phyloP scores from a whole-genome alignment of 345 rosid species.

The Rhodomyrtus tomentosa region DNA sequence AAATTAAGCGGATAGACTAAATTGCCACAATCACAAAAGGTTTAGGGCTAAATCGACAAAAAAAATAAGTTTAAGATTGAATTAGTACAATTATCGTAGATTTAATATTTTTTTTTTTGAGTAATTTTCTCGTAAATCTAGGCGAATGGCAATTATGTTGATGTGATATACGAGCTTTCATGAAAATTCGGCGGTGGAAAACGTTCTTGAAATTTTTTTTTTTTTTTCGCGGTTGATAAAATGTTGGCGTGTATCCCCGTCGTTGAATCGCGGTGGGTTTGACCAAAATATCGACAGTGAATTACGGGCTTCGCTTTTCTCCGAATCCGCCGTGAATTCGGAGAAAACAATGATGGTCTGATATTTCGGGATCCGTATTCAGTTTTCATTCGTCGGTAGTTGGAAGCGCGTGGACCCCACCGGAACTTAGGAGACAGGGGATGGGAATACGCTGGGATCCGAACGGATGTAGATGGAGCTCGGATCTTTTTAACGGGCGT shows the following conservation, averaged over 20 bases:
- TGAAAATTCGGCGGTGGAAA: neutral
- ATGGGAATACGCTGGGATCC: neutral
- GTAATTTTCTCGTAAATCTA: too few species aligned
- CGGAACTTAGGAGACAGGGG: neutral
- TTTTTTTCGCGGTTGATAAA: too few species aligned
- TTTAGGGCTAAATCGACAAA: too few species aligned
- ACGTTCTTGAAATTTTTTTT: neutral
- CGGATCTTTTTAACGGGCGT: too few species aligned
- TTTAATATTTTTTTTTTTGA: too few species aligned
- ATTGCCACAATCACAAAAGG: too few species aligned
- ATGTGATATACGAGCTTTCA: neutral
- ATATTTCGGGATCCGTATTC: rapidly evolving
- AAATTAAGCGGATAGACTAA: too few species aligned
- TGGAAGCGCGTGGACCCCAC: neutral
- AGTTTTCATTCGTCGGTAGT: neutral
- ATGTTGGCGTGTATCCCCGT: too few species aligned
- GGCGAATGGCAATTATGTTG: neutral
- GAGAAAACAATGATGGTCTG: neutral
- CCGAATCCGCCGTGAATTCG: neutral
- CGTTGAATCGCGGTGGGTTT: neutral
- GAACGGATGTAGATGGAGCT: neutral
- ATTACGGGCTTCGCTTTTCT: neutral
- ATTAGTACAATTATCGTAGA: too few species aligned
- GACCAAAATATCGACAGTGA: neutral
- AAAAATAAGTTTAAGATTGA: too few species aligned